phyloP scores from a whole-genome alignment of 2,329 filamentous ascomycete genomes.

The Nemania sp. region DNA sequence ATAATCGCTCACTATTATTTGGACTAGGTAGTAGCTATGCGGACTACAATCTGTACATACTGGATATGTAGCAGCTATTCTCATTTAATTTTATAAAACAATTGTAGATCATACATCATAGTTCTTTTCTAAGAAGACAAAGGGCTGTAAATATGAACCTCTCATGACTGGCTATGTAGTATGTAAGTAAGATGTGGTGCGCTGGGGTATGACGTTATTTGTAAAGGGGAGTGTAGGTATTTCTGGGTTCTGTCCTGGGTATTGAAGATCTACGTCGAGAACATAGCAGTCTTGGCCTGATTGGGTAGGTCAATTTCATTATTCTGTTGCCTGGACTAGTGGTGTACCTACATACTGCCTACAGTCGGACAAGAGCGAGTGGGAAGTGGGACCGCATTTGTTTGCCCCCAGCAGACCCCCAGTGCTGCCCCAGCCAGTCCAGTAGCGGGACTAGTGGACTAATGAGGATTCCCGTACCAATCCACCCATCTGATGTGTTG shows the following conservation, averaged over 20 bases:
- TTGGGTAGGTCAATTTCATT: conserved; percentile 23
- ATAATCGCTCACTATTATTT: not conserved
- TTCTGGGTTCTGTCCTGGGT: not conserved
- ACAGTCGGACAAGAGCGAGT: no score
- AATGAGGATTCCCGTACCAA: not conserved
- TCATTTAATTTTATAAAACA: not conserved
- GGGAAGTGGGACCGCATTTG: not conserved
- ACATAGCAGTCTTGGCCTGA: conserved; percentile 7
- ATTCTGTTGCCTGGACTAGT: conserved; percentile 19
- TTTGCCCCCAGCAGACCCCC: no score
- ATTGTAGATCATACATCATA: not conserved
- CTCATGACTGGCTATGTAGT: no score
- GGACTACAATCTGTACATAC: not conserved
- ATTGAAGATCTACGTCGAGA: not conserved
- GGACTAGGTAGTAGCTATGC: not conserved
- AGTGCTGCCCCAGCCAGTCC: no score
- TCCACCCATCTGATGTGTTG: conserved; percentile 8
- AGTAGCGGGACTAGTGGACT: not conserved
- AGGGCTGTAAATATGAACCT: not conserved
- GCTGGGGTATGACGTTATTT: no score
- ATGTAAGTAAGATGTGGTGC: no score
- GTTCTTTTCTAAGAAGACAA: not conserved
- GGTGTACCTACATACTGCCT: not conserved
- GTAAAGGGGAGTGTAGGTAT: no score
- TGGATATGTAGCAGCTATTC: not conserved